phyloP scores from a whole-genome alignment of 2,329 filamentous ascomycete species.

The Calonectria multiphialidica region DNA sequence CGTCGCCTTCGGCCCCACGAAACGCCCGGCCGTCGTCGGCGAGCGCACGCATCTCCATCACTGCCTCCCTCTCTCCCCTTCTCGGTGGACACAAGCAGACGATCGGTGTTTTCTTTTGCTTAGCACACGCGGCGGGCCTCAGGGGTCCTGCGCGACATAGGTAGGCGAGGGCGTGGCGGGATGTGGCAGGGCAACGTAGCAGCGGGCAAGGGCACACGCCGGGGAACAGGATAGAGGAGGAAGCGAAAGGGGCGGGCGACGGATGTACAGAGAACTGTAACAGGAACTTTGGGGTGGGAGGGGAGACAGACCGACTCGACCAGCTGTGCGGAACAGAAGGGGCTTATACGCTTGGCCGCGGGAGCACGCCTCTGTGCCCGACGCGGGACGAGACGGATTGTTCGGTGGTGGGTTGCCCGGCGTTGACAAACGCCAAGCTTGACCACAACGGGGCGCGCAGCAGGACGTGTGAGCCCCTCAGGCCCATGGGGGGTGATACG shows the following conservation, averaged over 20 bases:
- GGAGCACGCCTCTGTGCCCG: not conserved
- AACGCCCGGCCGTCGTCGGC: conserved; percentile 11
- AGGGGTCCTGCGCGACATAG: conserved; percentile 19
- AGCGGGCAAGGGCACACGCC: not conserved
- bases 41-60: conserved; percentile 21
- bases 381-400: not conserved
- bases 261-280: not conserved
- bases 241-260: not conserved
- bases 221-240: not conserved
- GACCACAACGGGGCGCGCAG: not conserved
- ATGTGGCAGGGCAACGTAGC: not conserved
- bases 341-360: conserved; percentile 6
- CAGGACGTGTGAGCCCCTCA: not conserved
- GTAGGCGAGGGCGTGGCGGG: conserved; percentile 8
- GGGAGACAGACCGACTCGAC: too few relatives aligned
- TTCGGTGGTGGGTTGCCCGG: conserved; percentile 8
- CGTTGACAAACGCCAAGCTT: not conserved
- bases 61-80: not conserved
- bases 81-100: conserved; percentile 6
- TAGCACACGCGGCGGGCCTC: conserved; percentile 33
- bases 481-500: not conserved
- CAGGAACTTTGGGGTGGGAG: too few relatives aligned
- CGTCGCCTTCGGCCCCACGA: conserved; percentile 10
- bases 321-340: not conserved
- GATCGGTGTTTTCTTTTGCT: conserved; percentile 27